A percentile compares a stretch with the other conserved stretches of the same genome.
phyloP scores from a whole-genome alignment of 352 stramenopile genomes.

The Globisporangium takayamanum region DNA sequence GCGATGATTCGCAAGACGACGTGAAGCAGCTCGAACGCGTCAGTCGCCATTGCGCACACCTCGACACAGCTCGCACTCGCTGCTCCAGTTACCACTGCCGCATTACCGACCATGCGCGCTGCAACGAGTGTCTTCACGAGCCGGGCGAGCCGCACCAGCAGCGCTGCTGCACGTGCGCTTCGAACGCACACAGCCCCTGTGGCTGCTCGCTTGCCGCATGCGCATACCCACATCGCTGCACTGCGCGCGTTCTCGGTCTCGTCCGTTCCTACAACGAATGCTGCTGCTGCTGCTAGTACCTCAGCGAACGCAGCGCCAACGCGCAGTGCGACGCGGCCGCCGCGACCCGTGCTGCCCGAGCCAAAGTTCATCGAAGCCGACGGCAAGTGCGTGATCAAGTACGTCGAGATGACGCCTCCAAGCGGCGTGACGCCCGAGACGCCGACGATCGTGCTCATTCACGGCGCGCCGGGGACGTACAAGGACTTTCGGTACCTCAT shows the following conservation, averaged over 20 bases:
- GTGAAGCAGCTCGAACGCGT: too few relatives aligned
- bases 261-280: neutral
- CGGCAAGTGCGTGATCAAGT: constrained; percentile 39
- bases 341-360: constrained; percentile 19
- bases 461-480: constrained; percentile 60
- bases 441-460: constrained; percentile 51
- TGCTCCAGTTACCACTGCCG: too few relatives aligned
- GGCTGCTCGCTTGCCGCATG: neutral
- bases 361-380: constrained; percentile 25
- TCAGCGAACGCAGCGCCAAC: neutral
- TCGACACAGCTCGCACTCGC: too few relatives aligned
- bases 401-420: constrained; percentile 23
- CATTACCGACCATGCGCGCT: neutral
- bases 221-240: neutral
- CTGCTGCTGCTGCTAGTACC: too few relatives aligned
- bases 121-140: neutral
- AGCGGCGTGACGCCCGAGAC: neutral
- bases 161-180: neutral
- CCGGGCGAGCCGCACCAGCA: neutral
- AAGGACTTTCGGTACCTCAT: constrained; percentile 61
- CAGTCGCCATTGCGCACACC: too few relatives aligned
- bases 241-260: constrained; percentile 1
- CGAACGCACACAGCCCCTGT: neutral
- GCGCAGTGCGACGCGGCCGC: neutral
- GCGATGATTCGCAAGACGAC: too few relatives aligned